Evolutionary conservation across 306 rosid species (phyloP).

Genomic region (Leucaena leucocephala): DNA sequence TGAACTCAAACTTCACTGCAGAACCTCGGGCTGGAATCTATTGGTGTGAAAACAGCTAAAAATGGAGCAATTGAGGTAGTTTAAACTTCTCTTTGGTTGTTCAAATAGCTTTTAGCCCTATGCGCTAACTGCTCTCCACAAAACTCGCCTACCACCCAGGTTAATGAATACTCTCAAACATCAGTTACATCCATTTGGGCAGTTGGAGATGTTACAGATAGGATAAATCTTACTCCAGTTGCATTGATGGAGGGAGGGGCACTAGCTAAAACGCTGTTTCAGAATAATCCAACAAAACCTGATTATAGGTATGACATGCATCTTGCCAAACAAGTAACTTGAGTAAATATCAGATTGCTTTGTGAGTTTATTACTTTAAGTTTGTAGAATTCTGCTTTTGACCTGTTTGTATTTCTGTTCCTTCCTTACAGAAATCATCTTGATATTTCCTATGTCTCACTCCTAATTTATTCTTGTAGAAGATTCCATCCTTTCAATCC

Average conservation of each 20-base stretch:
- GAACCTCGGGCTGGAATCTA: constrained; percentile 89
- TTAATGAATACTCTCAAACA: constrained; percentile 88
- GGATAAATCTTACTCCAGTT: constrained; percentile 94
- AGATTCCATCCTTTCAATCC: background rate
- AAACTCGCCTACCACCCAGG: constrained; percentile 49
- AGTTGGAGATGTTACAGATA: constrained; percentile 92
- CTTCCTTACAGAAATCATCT: background rate
- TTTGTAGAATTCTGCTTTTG: constrained; percentile 1
- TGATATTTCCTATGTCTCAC: background rate
- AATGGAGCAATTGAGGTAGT: constrained; percentile 92
- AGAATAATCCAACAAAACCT: constrained; percentile 88
- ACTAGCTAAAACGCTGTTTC: constrained; percentile 75
- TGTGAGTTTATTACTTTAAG: background rate
- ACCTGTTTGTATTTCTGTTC: background rate
- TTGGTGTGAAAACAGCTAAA: constrained; percentile 73
- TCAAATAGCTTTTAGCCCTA: constrained; percentile 12
- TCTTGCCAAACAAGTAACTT: constrained; percentile 26
- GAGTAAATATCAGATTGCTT: background rate
- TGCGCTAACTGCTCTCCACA: constrained; percentile 9
- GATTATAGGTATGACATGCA: constrained; percentile 68
- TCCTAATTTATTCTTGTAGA: background rate
- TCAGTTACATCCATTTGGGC: constrained; percentile 98
- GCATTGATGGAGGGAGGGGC: constrained; percentile 99
- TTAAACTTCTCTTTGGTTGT: constrained; percentile 33
- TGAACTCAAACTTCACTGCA: constrained; percentile 51